Evolutionary conservation across 768 basidiomycete genomes (phyloP).

Genomic region (Dictyophora rubrovolvata): DNA sequence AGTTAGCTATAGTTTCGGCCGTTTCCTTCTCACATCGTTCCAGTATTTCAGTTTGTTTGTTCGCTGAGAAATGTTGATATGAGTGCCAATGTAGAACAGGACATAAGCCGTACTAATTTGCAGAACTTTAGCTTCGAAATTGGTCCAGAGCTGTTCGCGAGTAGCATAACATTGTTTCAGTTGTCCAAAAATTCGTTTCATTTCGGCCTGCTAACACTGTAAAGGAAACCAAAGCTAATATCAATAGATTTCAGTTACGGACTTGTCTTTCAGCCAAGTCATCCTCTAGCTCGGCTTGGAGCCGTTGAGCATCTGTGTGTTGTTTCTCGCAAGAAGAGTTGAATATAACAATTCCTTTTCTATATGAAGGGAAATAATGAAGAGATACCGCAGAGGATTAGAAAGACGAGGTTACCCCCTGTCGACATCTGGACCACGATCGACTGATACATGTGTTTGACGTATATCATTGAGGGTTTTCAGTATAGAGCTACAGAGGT

Average conservation of each 20-base stretch:
- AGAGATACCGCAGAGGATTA: not conserved
- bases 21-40: constrained; percentile 6
- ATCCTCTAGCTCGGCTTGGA: constrained; percentile 3
- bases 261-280: not conserved
- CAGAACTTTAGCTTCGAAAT: not conserved
- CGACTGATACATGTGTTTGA: constrained; percentile 1
- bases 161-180: not conserved
- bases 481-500: not conserved
- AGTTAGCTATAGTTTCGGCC: not conserved
- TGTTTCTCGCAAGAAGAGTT: constrained; percentile 6
- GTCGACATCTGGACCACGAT: not conserved
- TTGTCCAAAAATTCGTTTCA: constrained; percentile 1
- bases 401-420: not conserved
- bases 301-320: not conserved
- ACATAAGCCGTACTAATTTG: constrained; percentile 1
- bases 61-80: not conserved
- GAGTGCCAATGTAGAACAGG: not conserved
- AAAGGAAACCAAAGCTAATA: not conserved
- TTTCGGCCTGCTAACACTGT: not conserved
- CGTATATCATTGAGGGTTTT: constrained; percentile 5
- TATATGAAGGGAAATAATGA: not conserved
- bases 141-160: constrained; percentile 1
- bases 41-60: not conserved
- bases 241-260: not conserved
- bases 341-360: constrained; percentile 3